Percentiles rank a stretch among this genome's conserved stretches.
phyloP scores from a whole-genome alignment of 345 rosid genomes.

The Melaleuca quinquenervia region DNA sequence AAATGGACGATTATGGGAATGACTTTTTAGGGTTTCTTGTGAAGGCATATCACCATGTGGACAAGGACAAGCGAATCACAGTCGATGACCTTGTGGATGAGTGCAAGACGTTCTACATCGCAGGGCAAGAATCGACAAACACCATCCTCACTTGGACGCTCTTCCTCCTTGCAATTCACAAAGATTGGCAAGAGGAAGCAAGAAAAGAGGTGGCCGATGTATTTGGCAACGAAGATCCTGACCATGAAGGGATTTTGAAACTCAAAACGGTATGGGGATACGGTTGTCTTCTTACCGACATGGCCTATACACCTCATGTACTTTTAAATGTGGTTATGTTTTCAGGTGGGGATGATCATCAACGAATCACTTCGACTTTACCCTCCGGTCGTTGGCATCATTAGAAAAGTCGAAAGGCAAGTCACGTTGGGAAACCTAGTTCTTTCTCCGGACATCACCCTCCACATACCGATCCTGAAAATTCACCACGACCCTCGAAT shows the following conservation, averaged over 20 bases:
- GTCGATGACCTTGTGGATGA: constrained; percentile 16
- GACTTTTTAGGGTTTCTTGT: constrained; percentile 20
- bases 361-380: constrained; percentile 18
- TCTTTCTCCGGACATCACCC: constrained; percentile 8
- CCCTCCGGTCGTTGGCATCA: constrained; percentile 3
- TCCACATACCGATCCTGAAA: constrained; percentile 3
- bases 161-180: constrained; percentile 22
- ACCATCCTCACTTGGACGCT: constrained; percentile 21
- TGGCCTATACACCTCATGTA: not conserved
- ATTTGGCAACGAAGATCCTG: constrained; percentile 12
- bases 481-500: constrained; percentile 19
- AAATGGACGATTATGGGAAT: not conserved
- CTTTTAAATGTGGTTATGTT: not conserved
- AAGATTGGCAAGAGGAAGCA: constrained; percentile 32
- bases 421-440: constrained; percentile 13
- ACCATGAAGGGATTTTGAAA: not conserved
- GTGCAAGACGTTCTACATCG: constrained; percentile 28
- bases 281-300: too few species aligned
- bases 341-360: constrained; percentile 16
- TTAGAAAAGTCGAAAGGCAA: constrained; percentile 6
- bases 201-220: constrained; percentile 16
- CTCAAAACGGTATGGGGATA: not conserved
- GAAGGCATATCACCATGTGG: constrained; percentile 3
- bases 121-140: constrained; percentile 22
- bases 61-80: not conserved